phyloP scores from a whole-genome alignment of 1,284 basidiomycete species.

The Marasmius tenuissimus region DNA sequence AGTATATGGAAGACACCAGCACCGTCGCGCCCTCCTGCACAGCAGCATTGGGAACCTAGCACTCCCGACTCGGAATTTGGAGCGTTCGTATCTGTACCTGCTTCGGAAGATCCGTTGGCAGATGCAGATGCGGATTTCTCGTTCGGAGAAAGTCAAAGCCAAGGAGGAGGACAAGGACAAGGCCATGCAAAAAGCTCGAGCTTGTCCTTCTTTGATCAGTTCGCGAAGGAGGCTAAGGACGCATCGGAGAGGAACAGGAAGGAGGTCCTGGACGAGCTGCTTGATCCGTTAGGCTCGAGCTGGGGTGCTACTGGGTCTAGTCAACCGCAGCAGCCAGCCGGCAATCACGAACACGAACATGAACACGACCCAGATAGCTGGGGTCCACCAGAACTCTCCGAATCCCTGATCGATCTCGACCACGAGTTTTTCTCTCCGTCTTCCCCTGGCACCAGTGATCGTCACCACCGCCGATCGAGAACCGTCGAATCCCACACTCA shows the following conservation, averaged over 20 bases:
- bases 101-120: conserved; percentile 57
- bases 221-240: conserved; percentile 52
- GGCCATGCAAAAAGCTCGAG: conserved; percentile 24
- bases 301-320: neutral
- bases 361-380: neutral
- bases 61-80: conserved; percentile 59
- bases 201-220: conserved; percentile 57
- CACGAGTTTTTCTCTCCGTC: conserved; percentile 31
- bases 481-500: neutral
- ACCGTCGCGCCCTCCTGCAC: conserved; percentile 7
- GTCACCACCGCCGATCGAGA: neutral
- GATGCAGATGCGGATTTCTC: conserved; percentile 12
- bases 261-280: conserved; percentile 62
- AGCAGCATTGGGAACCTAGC: conserved; percentile 11
- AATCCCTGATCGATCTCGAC: conserved; percentile 31
- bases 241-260: conserved; percentile 51
- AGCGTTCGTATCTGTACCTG: conserved; percentile 63
- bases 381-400: neutral
- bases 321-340: too few species aligned
- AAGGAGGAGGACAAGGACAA: neutral
- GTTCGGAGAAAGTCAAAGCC: neutral
- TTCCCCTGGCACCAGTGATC: conserved; percentile 4
- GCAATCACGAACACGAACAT: neutral
- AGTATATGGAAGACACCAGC: conserved; percentile 6
- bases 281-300: conserved; percentile 56